Base-by-base conservation (phyloP, 495 filamentous ascomycete species). In the Lophiostoma macrostomum region DNA sequence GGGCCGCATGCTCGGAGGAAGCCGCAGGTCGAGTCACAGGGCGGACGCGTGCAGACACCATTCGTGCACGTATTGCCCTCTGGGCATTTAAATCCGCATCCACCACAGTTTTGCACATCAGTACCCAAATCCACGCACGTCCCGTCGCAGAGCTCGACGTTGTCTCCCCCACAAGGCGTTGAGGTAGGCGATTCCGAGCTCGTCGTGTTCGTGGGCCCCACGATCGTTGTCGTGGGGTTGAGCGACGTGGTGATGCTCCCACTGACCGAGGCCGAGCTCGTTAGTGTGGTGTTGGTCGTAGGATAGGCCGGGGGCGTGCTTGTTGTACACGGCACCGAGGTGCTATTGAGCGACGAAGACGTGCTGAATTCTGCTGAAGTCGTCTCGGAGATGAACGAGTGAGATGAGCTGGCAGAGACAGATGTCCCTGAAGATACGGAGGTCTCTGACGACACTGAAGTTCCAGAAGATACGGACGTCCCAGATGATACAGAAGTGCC, bases 31-130 rank as follows among this genome's bases (percentile, higher is more conserved):
- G 48, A 54, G 55, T 50, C 49, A 34, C 54, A 63, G 23, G 16
- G 24, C 5, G 23, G 39, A 10, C 36, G 27, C 20, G 44, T 40
- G 39, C 59, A 63, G 20, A 58, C 54, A 18, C 59, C 59, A 40
- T 63, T 63, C 16, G 48, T 58, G 43, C 59, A 63, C 23, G 13
- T 24, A 4, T 27, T 53, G 22, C 54, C 54, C 3, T 14, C 8
- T 10, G 42, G 10, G 32, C 59, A 63, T 6, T 0, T 12, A 20
- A 37, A 54, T 32, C 37, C 41, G 41, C 59, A 63, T 29, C 25
- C 35, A 31, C 59, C 59, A 45, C 59, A 63, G 38, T 58, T 48
- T 4, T 19, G 14, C 11, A 34, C 18, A 22, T 43, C 37, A 28
- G 1, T 47, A 22, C 14, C 14, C 23, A 44, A 19, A 27, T 58